Evolutionary conservation across 805 yeast species (phyloP).

Genomic region (Kuraishia capsulata): DNA sequence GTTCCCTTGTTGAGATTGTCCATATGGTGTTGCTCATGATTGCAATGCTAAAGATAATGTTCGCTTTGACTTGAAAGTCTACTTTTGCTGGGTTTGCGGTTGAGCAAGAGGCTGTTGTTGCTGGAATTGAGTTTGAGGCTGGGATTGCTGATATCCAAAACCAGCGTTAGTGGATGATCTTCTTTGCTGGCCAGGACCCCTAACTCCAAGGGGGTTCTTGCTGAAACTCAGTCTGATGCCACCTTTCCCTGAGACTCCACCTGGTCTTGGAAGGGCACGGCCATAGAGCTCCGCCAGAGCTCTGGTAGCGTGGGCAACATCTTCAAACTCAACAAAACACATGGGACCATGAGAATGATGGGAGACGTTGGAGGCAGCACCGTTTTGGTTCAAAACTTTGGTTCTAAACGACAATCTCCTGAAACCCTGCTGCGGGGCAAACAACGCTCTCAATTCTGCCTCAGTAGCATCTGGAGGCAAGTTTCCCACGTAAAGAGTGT

Average conservation of each 20-base stretch:
- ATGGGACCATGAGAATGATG: conserved; percentile 91
- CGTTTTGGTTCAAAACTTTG: conserved; percentile 26
- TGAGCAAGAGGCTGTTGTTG: no score
- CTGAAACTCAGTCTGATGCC: conserved; percentile 92
- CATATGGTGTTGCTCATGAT: no score
- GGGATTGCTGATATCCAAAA: conserved; percentile 2
- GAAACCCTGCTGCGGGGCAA: conserved; percentile 86
- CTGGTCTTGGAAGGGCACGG: conserved; percentile 76
- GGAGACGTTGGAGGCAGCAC: conserved; percentile 12
- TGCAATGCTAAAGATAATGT: no score
- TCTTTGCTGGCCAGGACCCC: conserved; percentile 30
- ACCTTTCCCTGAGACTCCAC: conserved; percentile 67
- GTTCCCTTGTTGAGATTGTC: no score
- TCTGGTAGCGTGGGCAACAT: conserved; percentile 85
- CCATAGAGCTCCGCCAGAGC: conserved; percentile 95
- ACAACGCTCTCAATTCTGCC: conserved; percentile 78
- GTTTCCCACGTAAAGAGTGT: conserved; percentile 93
- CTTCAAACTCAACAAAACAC: conserved; percentile 99
- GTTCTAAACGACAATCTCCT: conserved; percentile 88
- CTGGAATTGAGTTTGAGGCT: neutral
- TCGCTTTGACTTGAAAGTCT: no score
- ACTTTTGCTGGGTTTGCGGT: no score
- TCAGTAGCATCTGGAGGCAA: conserved; percentile 96
- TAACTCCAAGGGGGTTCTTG: conserved; percentile 93
- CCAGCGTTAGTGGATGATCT: conserved; percentile 1